A percentile compares a stretch with the other conserved stretches of the same genome.
These are phyloP conservation scores for Dalbergia cultrata DNA, from an alignment of 306 rosid genomes.

Conservation along the genomic window DNA sequence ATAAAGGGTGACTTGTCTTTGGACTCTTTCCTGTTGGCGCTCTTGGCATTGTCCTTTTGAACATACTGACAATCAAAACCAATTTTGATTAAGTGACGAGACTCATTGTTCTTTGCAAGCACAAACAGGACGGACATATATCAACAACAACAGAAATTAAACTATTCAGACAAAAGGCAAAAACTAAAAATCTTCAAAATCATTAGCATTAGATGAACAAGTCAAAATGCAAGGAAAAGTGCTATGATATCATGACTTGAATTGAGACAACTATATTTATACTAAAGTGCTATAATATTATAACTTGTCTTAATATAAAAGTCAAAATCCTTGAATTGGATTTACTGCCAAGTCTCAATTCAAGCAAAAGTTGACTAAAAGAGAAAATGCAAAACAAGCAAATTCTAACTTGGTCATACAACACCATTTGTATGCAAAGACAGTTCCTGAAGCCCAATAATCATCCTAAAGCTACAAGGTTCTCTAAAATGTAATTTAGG, in stretches of 20 bases:
- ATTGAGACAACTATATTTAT: too few species aligned
- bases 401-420: not conserved
- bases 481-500: not conserved
- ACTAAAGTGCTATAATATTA: too few species aligned
- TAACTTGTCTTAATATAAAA: too few species aligned
- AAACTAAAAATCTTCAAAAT: conserved; percentile 23
- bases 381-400: not conserved
- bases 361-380: too few species aligned
- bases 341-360: too few species aligned
- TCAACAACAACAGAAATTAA: conserved; percentile 29
- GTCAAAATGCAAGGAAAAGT: conserved; percentile 4
- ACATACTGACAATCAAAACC: conserved; percentile 75
- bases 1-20: conserved; percentile 70
- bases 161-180: conserved; percentile 24
- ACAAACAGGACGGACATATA: conserved; percentile 34
- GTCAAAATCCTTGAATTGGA: too few species aligned
- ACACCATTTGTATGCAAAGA: not conserved
- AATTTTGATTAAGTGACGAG: conserved; percentile 35
- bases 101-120: conserved; percentile 30
- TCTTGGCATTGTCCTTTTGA: conserved; percentile 74
- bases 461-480: not conserved
- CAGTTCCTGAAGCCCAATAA: not conserved
- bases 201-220: conserved; percentile 8
- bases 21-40: conserved; percentile 56
- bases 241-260: not conserved